Percentiles rank a stretch among this genome's conserved stretches.
phyloP scores from a whole-genome alignment of 2,329 filamentous ascomycete genomes.

The Colletotrichum sp. region DNA sequence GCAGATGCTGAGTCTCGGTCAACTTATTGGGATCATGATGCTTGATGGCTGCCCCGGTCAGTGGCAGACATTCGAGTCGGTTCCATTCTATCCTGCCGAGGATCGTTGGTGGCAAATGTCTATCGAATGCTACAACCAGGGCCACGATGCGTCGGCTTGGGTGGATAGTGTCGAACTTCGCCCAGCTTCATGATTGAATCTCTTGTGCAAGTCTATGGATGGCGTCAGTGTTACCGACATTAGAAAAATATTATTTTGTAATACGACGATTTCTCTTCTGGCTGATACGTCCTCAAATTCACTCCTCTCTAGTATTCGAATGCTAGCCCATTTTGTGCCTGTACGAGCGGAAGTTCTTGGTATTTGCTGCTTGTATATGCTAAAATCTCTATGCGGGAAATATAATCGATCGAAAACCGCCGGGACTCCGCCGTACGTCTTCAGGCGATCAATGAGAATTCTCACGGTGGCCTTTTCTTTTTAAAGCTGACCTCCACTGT shows the following conservation, averaged over 20 bases:
- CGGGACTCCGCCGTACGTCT: not conserved
- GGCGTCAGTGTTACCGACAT: not conserved
- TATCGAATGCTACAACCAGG: not conserved
- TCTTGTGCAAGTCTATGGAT: too few relatives aligned
- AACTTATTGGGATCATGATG: not conserved
- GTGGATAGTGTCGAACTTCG: not conserved
- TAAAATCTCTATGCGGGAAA: not conserved
- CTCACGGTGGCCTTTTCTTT: not conserved
- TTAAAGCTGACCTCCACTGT: not conserved
- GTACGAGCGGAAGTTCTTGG: not conserved
- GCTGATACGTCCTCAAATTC: not conserved
- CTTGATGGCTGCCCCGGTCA: not conserved
- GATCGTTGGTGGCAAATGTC: not conserved
- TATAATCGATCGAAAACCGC: not conserved
- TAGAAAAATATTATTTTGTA: not conserved
- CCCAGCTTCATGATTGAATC: not conserved
- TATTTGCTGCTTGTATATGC: not conserved
- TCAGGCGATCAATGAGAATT: not conserved
- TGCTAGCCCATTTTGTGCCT: not conserved
- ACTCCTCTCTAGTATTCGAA: not conserved
- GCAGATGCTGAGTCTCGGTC: not conserved
- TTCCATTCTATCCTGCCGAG: not conserved
- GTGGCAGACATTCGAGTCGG: not conserved
- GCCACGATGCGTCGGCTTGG: not conserved
- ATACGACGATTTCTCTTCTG: not conserved